Evolutionary conservation across 75 land plant species (phyloP), one percentile per base, ranked within the genome.

Genomic region (Isoetes taiwanensis): DNA sequence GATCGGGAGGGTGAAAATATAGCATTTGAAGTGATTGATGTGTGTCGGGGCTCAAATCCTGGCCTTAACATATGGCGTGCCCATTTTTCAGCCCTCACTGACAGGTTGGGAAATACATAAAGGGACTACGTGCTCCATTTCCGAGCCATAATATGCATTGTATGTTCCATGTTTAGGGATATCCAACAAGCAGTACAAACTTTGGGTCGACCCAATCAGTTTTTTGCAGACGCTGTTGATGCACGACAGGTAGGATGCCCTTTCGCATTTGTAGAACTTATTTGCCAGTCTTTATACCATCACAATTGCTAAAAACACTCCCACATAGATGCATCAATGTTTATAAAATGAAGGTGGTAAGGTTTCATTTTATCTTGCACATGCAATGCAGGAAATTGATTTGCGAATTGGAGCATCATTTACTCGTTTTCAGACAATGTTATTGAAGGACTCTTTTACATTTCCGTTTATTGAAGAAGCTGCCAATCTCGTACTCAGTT

Each of bases 1-100:
- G 94, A 87, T 68, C 76, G 90, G 59, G 94, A 87, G 60, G 94
- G 94, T 46, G 94, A 87, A 52, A 87, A 87, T 55, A 87, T 87
- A 56, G 85, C 94, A n/a, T 87, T 68, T 63, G 94, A 87, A 62
- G 94, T 87, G 16, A 42, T 87, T 17, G 85, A 84, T n/a, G 82
- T 87, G 25, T 87, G 94, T 48, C 64, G 33, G 23, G 58, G 41
- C 12, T 78, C 60, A 31, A 87, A 87, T 64, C 34, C 34, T 28
- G 61, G 62, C 57, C 78, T 87, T 25, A 63, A 68, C 28, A 72
- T 87, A 16, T 71, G 75, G 73, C 72, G 94, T 52, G 94, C 94
- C 56, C 89, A 67, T 23, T 87, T 87, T 34, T 87, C 94, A 56
- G 94, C 94, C 2, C 74, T 87, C 25, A 87, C 78, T 67, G 90